Conservation (phyloP, 2,329 filamentous ascomycete genomes). For the Phialocephala subalpina region DNA sequence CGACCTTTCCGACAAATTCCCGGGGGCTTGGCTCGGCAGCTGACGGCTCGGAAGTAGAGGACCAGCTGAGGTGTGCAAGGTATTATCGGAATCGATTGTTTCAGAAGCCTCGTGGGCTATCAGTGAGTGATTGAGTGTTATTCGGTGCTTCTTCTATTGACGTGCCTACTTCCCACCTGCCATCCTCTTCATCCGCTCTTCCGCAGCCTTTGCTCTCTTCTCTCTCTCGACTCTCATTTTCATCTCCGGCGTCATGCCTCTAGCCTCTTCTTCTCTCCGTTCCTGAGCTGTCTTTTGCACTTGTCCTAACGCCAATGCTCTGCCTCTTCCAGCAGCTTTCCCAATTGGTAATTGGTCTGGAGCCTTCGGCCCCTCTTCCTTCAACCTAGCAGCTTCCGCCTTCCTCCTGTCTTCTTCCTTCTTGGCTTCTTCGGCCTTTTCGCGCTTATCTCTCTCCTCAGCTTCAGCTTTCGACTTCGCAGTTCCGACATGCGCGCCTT, state of each 20-base stretch:
- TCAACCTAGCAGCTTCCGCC: slow-evolving; percentile 77
- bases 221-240: slow-evolving; percentile 85
- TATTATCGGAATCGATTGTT: background rate
- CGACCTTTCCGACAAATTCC: background rate
- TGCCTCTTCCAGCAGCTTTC: slow-evolving; percentile 54
- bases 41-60: background rate
- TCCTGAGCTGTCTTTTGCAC: slow-evolving; percentile 80
- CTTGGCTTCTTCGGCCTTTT: slow-evolving; percentile 72
- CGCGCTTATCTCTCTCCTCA: slow-evolving; percentile 72
- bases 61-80: background rate
- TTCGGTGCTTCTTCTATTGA: background rate
- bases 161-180: slow-evolving; percentile 7
- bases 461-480: slow-evolving; percentile 76
- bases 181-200: slow-evolving; percentile 75
- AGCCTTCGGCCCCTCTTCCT: slow-evolving; percentile 69
- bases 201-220: slow-evolving; percentile 87
- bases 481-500: slow-evolving; percentile 74
- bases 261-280: slow-evolving; percentile 81
- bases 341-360: slow-evolving; percentile 48
- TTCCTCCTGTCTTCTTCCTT: slow-evolving; percentile 76
- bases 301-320: slow-evolving; percentile 60
- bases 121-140: no score
- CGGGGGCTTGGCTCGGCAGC: background rate
- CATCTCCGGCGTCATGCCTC: slow-evolving; percentile 89
- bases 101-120: no score